Evolutionary conservation across 2,329 filamentous ascomycete genomes (phyloP), one percentile per base, ranked within the genome.

Genomic region (Ophiostoma tasmaniense): DNA sequence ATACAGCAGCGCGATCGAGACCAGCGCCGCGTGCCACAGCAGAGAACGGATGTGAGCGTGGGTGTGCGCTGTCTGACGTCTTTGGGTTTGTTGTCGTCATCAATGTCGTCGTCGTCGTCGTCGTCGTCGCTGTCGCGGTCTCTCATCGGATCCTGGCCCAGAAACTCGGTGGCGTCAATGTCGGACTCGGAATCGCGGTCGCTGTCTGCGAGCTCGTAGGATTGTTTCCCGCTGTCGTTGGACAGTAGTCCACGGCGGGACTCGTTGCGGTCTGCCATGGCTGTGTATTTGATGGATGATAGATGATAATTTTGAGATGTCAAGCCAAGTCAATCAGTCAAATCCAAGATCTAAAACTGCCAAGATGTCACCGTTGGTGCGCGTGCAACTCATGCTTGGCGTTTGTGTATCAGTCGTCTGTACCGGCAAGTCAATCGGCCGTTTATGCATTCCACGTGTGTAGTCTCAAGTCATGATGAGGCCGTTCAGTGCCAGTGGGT

Each of bases 1-100:
- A 79, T 70, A 70, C 78, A 80, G 74, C 76, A 79, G n/a, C 76
- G 77, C 2, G 77, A 80, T 66, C 73, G 73, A 61, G 20, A 73
- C 71, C 37, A 69, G 3, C 64, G 20, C 10, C 64, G 37, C n/a
- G 35, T 45, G 22, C 64, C 35, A 13, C 64, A 65, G 35, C 64
- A 39, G 22, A 64, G 30, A 11, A 64, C 61, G 1, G 61, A 64
- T 3, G 61, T 20, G 61, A 64, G 61, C 14, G 30, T 37, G 11
- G 61, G 61, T 10, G 20, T 37, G 3, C 61, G 61, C 6, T 64
- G 33, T 1, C 30, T 28, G 10, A 22, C n/a, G 5, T 66, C 59
- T 39, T 64, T 28, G 3, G 61, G 61, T 6, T 7, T 65, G 33
- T 33, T n/a, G 13, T 67, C 52, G 45, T 42, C 52, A 13, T 39